phyloP scores from a whole-genome alignment of 768 basidiomycete species.

The Multifurca ochricompacta region DNA sequence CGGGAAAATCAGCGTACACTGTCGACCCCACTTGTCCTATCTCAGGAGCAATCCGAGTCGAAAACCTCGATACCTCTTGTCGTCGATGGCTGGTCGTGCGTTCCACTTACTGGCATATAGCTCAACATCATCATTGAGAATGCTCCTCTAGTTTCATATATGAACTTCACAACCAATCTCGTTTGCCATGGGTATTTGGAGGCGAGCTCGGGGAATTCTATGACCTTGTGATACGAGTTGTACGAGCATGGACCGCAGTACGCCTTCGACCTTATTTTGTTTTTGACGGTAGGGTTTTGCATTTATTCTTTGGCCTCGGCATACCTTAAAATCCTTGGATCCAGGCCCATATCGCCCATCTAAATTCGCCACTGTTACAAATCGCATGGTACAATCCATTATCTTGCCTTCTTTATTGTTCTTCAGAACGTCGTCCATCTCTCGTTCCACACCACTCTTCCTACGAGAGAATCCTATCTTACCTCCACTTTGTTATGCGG shows the following conservation, averaged over 20 bases:
- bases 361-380: slow-evolving; percentile 62
- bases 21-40: slow-evolving; percentile 32
- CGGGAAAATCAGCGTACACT: slow-evolving; percentile 38
- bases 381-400: slow-evolving; percentile 48
- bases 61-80: slow-evolving; percentile 41
- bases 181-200: slow-evolving; percentile 78
- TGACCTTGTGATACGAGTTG: slow-evolving; percentile 40
- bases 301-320: neutral
- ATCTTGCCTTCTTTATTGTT: slow-evolving; percentile 63
- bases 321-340: neutral
- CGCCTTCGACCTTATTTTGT: slow-evolving; percentile 66
- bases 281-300: slow-evolving; percentile 60
- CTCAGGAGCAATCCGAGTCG: slow-evolving; percentile 6
- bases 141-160: slow-evolving; percentile 58
- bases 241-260: slow-evolving; percentile 59
- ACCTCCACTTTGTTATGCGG: slow-evolving; percentile 55
- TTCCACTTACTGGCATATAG: slow-evolving; percentile 22
- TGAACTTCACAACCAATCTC: slow-evolving; percentile 49
- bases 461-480: slow-evolving; percentile 66
- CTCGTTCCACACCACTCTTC: slow-evolving; percentile 59
- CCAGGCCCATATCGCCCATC: slow-evolving; percentile 62
- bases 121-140: slow-evolving; percentile 8
- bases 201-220: slow-evolving; percentile 64
- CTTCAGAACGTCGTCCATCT: slow-evolving; percentile 66
- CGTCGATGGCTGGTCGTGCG: slow-evolving; percentile 86